Base-by-base conservation (phyloP, 1,139 yeast species). In the Pichiaceae sp. region DNA sequence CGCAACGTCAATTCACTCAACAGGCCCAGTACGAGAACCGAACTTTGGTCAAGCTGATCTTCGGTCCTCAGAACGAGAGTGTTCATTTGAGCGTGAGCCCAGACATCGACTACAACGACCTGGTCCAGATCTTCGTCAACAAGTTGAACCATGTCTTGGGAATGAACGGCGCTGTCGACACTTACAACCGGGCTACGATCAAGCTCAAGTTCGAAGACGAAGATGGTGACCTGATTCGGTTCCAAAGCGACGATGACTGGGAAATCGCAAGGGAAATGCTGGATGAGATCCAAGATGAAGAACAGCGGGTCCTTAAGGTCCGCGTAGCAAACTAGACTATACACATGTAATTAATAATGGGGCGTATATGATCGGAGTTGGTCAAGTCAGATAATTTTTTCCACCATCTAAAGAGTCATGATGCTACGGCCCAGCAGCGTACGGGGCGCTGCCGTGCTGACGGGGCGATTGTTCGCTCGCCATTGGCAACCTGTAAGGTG, bases 191-290 rank as follows among this genome's bases (percentile, higher is more conserved):
- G 15, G 47, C 45, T 4, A 68, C 63, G 28, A 54, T 70, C 30
- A 72, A 79, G 51, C 68, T 91, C 44, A 81, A 81, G 57, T 91
- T 87, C 54, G 79, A 78, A 56, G 98, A 91, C 60, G 98, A 91
- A 59, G 98, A 91, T 56, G 96, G 94, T 16, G 98, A 91, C 57
- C 82, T 77, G 57, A 95, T 91, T 34, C 78, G 84, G 37, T 76
- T 91, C 63, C 86, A 79, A 50, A 76, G 89, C 31, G 84, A 82
- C 45, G 97, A 89, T 40, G 89, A 91, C 56, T 74, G 79, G 80
- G 51, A 53, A 20, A 64, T 74, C 43, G 78, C 78, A 3, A 60
- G 69, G 38, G 78, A 72, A 43, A 69, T 70, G 72, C 56, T 72
- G 29, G 69, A 66, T 20, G 76, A 72, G 39, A 47, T 64, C 30